Evolutionary conservation across 2,329 filamentous ascomycete species (phyloP), one percentile per base, ranked within the genome.

Genomic region (Drechslerella dactyloides): DNA sequence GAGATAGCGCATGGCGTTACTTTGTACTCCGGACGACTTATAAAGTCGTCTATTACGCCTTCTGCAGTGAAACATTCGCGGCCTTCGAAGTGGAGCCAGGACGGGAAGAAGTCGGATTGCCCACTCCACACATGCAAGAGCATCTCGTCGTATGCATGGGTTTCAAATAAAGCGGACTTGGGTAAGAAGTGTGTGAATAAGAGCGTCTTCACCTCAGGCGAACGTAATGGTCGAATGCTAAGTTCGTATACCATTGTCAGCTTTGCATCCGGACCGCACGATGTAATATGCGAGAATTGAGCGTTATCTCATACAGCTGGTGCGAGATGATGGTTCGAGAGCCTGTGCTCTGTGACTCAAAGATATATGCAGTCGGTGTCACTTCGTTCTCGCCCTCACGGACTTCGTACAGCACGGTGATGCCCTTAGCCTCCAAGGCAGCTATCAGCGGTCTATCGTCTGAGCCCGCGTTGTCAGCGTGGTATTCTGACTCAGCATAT

Each of bases 61-160:
- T 63, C 58, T 2, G 72, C 52, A 24, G 63, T 69, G 27, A 66
- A 64, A 35, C 74, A 75, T 23, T 75, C 74, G 19, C 74, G 62
- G 15, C 74, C 74, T 59, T 75, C 74, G 30, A 69, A 59, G n/a
- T 75, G 74, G 46, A 75, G 60, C 74, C 74, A 75, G 15, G 60
- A 72, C 23, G 68, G 68, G 19, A 53, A 72, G 56, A 72, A 72
- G 24, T 42, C 56, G 13, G 68, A 60, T n/a, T 72, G 68, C 1
- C 54, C 60, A n/a, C 64, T 72, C 30, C 60, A 72, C 3, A 72
- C 68, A 3, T 55, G 50, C 7, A 60, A 72, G 23, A 72, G 68
- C 68, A 72, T 72, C 10, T 65, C 68, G 60, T 72, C 68, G 37
- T 72, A 72, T 1, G 54, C 60, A 19, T 72, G 42, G 10, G 60